Evolutionary conservation across 2,329 filamentous ascomycete genomes (phyloP), one percentile per base, ranked within the genome.

Genomic region (Exophiala alcalophila): DNA sequence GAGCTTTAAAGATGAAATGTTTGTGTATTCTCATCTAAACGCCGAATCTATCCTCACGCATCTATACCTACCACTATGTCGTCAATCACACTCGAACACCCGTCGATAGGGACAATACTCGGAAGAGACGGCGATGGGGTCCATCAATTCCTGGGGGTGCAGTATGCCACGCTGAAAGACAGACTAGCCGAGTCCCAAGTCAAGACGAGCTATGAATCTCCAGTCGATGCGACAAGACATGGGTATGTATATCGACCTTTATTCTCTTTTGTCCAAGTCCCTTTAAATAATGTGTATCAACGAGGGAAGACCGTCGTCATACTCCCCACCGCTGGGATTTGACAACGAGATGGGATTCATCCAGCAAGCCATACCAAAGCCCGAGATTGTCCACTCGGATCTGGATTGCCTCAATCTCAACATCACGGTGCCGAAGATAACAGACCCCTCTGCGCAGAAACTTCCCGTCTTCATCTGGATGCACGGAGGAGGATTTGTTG

Each of bases 401-500:
- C 50, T 66, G 3, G 68, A 77, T 35, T 69, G 74, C 21, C 58
- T 79, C 16, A 76, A 73, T 34, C 57, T 78, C 12, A 77, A 76
- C 46, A 69, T 78, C 33, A 69, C 70, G 0, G 61, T 71, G 0
- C 74, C 74, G 1, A 47, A 54, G 5, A 9, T 29, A 25, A n/a
- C 42, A 45, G 2, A 63, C 70, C 2, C 75, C 74, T 73, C 74
- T 0, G 59, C 53, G 0, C 54, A 52, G 1, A 76, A 76, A 25
- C 78, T 76, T 73, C 76, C 76, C 2, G 67, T 73, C 5, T 69
- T 74, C 56, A 53, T 80, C 3, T 81, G 76, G 57, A 75, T 70
- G 50, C 77, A 80, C 52, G 77, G 76, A 3, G 76, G 76, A 1
- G 76, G 76, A 3, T 80, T 75, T 73, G 73, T 78, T 2, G 51